Evolutionary conservation across 441 rosid species (phyloP).

Genomic region (Euphorbia celastroides): DNA sequence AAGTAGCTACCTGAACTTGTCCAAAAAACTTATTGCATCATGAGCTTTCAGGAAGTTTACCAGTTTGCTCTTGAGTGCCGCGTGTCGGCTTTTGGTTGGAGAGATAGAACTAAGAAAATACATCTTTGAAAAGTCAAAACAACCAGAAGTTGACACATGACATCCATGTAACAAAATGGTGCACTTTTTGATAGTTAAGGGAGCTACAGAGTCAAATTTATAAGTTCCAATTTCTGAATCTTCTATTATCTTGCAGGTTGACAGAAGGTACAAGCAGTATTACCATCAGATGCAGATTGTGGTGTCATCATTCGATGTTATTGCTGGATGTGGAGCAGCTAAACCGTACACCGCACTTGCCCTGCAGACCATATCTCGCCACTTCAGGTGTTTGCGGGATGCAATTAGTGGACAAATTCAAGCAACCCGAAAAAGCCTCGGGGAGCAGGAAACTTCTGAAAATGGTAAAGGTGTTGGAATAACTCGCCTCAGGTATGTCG

Average conservation of each 20-base stretch:
- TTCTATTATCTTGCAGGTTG: conserved; percentile 52
- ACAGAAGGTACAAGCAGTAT: conserved; percentile 88
- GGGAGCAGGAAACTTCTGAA: conserved; percentile 75
- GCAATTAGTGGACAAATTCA: conserved; percentile 66
- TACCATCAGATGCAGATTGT: conserved; percentile 95
- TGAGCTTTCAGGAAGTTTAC: no score
- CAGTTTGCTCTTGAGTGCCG: no score
- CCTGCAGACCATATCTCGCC: conserved; percentile 88
- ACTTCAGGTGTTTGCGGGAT: conserved; percentile 85
- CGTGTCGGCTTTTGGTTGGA: no score
- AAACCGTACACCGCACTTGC: conserved; percentile 94
- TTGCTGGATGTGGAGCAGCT: conserved; percentile 87
- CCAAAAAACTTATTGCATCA: no score
- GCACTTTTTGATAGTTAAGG: no score
- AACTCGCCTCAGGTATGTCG: conserved; percentile 76
- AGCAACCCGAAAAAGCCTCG: conserved; percentile 56
- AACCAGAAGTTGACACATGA: no score
- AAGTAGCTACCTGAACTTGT: no score
- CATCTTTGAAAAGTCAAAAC: no score
- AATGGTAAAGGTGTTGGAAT: conserved; percentile 60
- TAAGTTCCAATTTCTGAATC: neutral
- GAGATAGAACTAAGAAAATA: no score
- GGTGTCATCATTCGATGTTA: conserved; percentile 83
- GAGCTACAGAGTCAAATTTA: no score
- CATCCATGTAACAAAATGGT: no score